Conservation (phyloP, 2,329 filamentous ascomycete species). For the Arthrinium puccinioides region DNA sequence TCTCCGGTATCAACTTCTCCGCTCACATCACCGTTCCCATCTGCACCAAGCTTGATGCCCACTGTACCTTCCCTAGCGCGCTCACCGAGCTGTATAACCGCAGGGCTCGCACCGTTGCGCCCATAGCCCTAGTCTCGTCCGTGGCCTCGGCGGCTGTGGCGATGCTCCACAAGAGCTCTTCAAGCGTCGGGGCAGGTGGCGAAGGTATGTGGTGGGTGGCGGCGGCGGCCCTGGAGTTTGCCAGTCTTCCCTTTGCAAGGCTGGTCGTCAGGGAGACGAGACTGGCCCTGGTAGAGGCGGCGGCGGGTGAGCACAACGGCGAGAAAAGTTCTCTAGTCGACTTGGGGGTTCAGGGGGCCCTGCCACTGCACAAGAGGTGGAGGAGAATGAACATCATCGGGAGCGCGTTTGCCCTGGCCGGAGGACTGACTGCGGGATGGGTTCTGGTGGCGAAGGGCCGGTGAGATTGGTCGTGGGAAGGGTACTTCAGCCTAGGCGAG, state of each 20-base stretch:
- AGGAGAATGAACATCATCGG: background rate
- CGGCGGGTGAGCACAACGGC: no score
- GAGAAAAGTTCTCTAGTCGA: no score
- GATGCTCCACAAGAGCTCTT: background rate
- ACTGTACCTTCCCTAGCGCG: background rate
- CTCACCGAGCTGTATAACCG: constrained; percentile 1
- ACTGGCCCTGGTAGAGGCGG: no score
- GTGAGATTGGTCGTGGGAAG: no score
- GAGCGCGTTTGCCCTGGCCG: constrained; percentile 1
- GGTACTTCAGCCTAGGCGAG: no score
- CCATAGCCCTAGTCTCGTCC: background rate
- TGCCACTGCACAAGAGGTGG: constrained; percentile 2
- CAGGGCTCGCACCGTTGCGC: background rate
- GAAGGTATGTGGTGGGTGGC: background rate
- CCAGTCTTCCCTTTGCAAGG: background rate
- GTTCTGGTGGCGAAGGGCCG: no score
- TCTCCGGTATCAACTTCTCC: constrained; percentile 2
- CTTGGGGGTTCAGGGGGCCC: no score
- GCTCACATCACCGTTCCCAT: background rate
- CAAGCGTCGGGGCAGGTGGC: no score
- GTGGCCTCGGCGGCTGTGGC: background rate
- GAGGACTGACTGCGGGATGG: no score
- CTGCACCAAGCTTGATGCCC: background rate
- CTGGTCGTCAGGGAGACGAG: background rate
- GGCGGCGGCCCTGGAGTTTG: background rate